Conservation (phyloP, 768 basidiomycete genomes). For the Calocybe cyanea region DNA sequence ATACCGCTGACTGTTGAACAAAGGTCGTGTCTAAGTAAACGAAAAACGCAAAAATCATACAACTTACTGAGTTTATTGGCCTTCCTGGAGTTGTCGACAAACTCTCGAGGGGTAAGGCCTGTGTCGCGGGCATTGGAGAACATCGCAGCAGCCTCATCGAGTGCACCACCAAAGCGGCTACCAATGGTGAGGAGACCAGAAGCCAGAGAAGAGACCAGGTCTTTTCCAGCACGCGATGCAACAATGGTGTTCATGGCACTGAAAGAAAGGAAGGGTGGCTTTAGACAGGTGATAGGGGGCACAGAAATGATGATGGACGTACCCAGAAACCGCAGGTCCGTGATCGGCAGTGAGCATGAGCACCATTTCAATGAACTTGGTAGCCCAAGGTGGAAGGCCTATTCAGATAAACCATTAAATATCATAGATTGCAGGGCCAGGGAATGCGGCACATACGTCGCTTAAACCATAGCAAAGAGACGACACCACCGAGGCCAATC, state of each 20-base stretch:
- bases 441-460: slow-evolving; percentile 44
- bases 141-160: slow-evolving; percentile 96
- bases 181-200: slow-evolving; percentile 98
- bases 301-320: slow-evolving; percentile 15
- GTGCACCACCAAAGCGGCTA: slow-evolving; percentile 96
- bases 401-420: slow-evolving; percentile 1
- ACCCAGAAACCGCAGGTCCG: slow-evolving; percentile 92
- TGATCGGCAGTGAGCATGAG: slow-evolving; percentile 99
- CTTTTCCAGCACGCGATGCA: slow-evolving; percentile 98
- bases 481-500: slow-evolving; percentile 95
- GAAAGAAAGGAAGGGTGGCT: slow-evolving; percentile 19
- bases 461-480: slow-evolving; percentile 97
- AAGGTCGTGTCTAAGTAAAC: too few species aligned
- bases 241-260: slow-evolving; percentile 99
- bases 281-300: slow-evolving; percentile 2
- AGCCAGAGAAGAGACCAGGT: slow-evolving; percentile 92
- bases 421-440: background rate
- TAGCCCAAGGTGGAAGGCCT: slow-evolving; percentile 83
- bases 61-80: slow-evolving; percentile 87
- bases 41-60: background rate
- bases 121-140: slow-evolving; percentile 90
- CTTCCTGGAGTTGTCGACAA: slow-evolving; percentile 91
- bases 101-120: slow-evolving; percentile 95
- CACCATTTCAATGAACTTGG: slow-evolving; percentile 99
- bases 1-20: slow-evolving; percentile 89